Evolutionary conservation across 1,139 yeast genomes (phyloP).

Genomic region (Suhomyces panamericanus): DNA sequence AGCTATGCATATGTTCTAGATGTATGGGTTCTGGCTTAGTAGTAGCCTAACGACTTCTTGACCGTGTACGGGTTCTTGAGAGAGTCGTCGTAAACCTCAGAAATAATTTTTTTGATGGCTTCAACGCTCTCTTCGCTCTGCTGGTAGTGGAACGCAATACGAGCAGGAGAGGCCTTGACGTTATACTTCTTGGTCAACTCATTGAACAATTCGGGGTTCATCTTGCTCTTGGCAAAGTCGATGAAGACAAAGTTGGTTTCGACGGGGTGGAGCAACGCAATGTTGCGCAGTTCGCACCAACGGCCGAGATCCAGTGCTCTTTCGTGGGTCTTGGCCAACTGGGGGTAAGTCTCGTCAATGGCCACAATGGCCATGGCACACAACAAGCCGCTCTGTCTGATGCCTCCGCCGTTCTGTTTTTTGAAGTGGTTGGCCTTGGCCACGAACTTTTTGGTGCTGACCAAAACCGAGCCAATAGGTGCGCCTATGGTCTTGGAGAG

Average conservation of each 20-base stretch:
- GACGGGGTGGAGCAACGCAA: constrained; percentile 69
- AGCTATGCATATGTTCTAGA: too few relatives aligned
- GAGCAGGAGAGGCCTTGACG: constrained; percentile 29
- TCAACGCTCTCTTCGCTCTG: constrained; percentile 34
- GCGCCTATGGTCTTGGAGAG: constrained; percentile 92
- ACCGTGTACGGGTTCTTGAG: constrained; percentile 26
- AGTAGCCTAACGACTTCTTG: constrained; percentile 10
- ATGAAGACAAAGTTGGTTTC: constrained; percentile 86
- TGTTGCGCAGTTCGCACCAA: constrained; percentile 54
- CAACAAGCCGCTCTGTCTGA: constrained; percentile 85
- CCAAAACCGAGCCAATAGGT: constrained; percentile 89
- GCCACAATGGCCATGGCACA: constrained; percentile 81
- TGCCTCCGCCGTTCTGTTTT: constrained; percentile 94
- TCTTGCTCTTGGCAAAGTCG: constrained; percentile 58
- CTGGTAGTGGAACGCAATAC: constrained; percentile 45
- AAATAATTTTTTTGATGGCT: constrained; percentile 29
- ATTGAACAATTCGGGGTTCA: constrained; percentile 58
- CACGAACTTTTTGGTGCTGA: constrained; percentile 63
- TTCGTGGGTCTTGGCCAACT: constrained; percentile 62
- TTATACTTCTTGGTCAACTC: constrained; percentile 56
- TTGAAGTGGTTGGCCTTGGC: constrained; percentile 81
- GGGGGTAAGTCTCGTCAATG: constrained; percentile 68
- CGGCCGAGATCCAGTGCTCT: constrained; percentile 66
- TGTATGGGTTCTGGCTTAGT: neutral
- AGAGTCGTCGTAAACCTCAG: constrained; percentile 33